Percentiles rank a stretch among this genome's conserved stretches.
Evolutionary conservation across 2,329 filamentous ascomycete genomes (phyloP).

Genomic region (Penicillium italicum): DNA sequence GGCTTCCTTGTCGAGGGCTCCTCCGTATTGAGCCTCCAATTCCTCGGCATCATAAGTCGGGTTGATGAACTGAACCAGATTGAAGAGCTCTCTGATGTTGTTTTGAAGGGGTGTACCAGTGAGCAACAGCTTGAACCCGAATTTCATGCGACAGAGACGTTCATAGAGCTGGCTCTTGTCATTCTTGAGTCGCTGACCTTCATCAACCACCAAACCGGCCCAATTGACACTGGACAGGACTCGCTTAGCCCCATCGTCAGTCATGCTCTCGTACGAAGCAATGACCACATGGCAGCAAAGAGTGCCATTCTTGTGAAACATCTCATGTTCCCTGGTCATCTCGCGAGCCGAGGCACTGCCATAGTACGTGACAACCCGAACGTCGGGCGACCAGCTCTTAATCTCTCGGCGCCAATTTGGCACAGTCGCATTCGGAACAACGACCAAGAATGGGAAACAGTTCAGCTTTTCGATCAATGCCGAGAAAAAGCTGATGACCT

Average conservation of each 20-base stretch:
- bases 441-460: slow-evolving; percentile 88
- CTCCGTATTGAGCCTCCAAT: slow-evolving; percentile 70
- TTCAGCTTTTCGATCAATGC: slow-evolving; percentile 65
- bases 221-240: slow-evolving; percentile 72
- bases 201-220: slow-evolving; percentile 87
- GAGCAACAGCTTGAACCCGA: slow-evolving; percentile 79
- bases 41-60: slow-evolving; percentile 63
- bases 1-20: slow-evolving; percentile 76
- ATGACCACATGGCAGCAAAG: slow-evolving; percentile 88
- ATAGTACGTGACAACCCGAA: slow-evolving; percentile 90
- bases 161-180: slow-evolving; percentile 79
- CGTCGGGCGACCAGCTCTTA: slow-evolving; percentile 81
- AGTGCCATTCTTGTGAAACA: slow-evolving; percentile 65
- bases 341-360: slow-evolving; percentile 71
- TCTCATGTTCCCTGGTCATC: slow-evolving; percentile 75
- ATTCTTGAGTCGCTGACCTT: slow-evolving; percentile 93
- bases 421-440: slow-evolving; percentile 92
- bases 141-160: slow-evolving; percentile 67
- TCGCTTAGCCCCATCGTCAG: slow-evolving; percentile 63
- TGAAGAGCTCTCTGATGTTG: slow-evolving; percentile 91
- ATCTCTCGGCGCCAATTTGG: slow-evolving; percentile 98
- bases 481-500: slow-evolving; percentile 78
- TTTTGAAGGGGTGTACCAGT: slow-evolving; percentile 80
- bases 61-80: slow-evolving; percentile 92
- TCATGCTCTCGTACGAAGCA: slow-evolving; percentile 87